Percentiles rank a stretch among this genome's conserved stretches.
Evolutionary conservation across 2,329 filamentous ascomycete genomes (phyloP).

Genomic region (Colletotrichum salicis): DNA sequence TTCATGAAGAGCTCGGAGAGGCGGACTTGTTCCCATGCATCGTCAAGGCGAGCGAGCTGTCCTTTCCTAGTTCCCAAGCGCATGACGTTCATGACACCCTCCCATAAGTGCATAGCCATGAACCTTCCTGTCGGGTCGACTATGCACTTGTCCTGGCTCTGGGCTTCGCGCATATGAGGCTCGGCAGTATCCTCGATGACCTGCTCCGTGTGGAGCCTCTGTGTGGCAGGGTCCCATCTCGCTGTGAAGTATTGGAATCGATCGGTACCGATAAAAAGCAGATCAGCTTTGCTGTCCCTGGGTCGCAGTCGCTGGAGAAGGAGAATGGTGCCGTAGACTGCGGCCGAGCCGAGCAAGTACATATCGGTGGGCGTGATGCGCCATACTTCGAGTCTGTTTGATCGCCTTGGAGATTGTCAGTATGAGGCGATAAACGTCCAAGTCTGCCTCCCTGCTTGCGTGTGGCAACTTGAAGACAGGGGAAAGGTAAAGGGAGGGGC

Average conservation of each 20-base stretch:
- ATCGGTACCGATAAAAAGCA: slow-evolving; percentile 93
- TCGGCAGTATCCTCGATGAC: slow-evolving; percentile 65
- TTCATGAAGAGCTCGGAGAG: slow-evolving; percentile 70
- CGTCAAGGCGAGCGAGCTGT: slow-evolving; percentile 54
- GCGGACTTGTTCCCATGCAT: slow-evolving; percentile 63
- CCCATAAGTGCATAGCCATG: slow-evolving; percentile 69
- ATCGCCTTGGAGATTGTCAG: slow-evolving; percentile 68
- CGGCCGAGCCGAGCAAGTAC: slow-evolving; percentile 72
- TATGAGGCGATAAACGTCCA: slow-evolving; percentile 22
- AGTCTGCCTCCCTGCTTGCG: background rate
- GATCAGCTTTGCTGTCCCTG: slow-evolving; percentile 77
- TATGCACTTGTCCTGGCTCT: slow-evolving; percentile 83
- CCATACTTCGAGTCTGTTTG: slow-evolving; percentile 89
- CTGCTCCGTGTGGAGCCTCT: slow-evolving; percentile 62
- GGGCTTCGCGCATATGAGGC: slow-evolving; percentile 76
- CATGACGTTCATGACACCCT: slow-evolving; percentile 67
- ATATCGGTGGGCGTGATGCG: slow-evolving; percentile 73
- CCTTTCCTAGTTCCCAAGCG: slow-evolving; percentile 60
- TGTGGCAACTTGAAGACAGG: background rate
- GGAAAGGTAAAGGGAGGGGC: slow-evolving; percentile 12
- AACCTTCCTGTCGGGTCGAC: slow-evolving; percentile 81
- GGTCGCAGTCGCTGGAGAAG: slow-evolving; percentile 86
- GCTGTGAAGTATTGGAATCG: slow-evolving; percentile 91
- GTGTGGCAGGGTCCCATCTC: slow-evolving; percentile 75
- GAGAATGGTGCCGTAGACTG: slow-evolving; percentile 86